Percentiles rank a stretch among this genome's conserved stretches.
Conservation (phyloP, 352 stramenopile genomes). For the Phytophthora citrophthora region DNA sequence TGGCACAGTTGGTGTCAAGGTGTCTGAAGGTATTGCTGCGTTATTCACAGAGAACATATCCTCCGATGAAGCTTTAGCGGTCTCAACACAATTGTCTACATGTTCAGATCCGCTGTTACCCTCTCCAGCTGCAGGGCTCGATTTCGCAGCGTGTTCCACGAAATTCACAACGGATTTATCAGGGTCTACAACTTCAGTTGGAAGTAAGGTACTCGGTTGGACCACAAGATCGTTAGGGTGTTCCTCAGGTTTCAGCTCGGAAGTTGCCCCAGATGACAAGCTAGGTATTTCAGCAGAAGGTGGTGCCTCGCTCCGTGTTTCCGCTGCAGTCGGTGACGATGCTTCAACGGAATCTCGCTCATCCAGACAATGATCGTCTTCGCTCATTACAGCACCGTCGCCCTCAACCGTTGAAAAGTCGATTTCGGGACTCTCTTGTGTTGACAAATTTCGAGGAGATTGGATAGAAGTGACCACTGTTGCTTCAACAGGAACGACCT, state of each 20-base stretch:
- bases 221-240: not conserved
- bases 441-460: not conserved
- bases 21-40: not conserved
- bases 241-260: not conserved
- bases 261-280: not conserved
- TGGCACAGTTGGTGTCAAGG: not conserved
- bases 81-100: not conserved
- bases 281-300: not conserved
- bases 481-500: not conserved
- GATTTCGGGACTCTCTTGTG: slow-evolving; percentile 12
- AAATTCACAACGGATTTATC: not conserved
- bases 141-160: not conserved
- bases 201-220: not conserved
- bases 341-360: slow-evolving; percentile 2
- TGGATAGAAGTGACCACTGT: not conserved
- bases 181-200: not conserved
- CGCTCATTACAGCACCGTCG: slow-evolving; percentile 7
- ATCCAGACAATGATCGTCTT: not conserved
- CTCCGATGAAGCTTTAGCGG: not conserved
- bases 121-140: not conserved
- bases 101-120: not conserved
- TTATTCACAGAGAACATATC: not conserved
- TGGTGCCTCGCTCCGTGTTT: not conserved
- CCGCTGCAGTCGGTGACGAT: not conserved
- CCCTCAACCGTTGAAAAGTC: slow-evolving; percentile 15